phyloP scores from a whole-genome alignment of 2,329 filamentous ascomycete genomes.

The Talaromyces sp. region DNA sequence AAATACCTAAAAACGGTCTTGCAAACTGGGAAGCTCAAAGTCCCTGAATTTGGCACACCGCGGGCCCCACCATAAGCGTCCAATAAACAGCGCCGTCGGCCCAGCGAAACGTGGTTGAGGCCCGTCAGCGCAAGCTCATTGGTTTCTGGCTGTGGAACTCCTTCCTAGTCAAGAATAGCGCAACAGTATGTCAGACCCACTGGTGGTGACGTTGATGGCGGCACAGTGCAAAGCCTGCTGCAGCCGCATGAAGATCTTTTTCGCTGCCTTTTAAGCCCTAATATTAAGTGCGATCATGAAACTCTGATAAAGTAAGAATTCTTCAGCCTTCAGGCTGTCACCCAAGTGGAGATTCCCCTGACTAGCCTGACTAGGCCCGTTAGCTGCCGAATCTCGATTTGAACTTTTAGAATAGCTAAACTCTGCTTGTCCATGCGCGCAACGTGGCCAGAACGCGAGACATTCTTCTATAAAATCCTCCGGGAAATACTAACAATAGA shows the following conservation, averaged over 20 bases:
- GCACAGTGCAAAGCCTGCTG: neutral
- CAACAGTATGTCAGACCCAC: neutral
- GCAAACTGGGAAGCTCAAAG: neutral
- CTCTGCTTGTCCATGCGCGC: too few relatives aligned
- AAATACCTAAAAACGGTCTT: neutral
- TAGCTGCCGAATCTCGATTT: too few relatives aligned
- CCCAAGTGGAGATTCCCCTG: too few relatives aligned
- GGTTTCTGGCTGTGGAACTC: neutral
- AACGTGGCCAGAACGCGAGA: too few relatives aligned
- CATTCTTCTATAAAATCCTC: too few relatives aligned
- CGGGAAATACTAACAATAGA: too few relatives aligned
- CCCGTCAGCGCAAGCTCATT: neutral
- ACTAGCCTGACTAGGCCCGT: too few relatives aligned
- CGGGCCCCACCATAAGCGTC: neutral
- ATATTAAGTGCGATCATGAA: neutral
- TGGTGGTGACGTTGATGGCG: neutral
- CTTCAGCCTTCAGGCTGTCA: too few relatives aligned
- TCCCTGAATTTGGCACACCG: neutral
- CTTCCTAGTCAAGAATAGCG: neutral
- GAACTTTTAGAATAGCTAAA: too few relatives aligned
- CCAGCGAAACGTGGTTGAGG: neutral
- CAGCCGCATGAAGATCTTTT: neutral
- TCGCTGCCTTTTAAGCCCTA: neutral
- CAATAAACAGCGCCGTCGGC: neutral
- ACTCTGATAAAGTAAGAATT: too few relatives aligned